These are phyloP conservation scores for Puccinia triticina DNA, from an alignment of 1,284 basidiomycete genomes.

Conservation along the genomic window DNA sequence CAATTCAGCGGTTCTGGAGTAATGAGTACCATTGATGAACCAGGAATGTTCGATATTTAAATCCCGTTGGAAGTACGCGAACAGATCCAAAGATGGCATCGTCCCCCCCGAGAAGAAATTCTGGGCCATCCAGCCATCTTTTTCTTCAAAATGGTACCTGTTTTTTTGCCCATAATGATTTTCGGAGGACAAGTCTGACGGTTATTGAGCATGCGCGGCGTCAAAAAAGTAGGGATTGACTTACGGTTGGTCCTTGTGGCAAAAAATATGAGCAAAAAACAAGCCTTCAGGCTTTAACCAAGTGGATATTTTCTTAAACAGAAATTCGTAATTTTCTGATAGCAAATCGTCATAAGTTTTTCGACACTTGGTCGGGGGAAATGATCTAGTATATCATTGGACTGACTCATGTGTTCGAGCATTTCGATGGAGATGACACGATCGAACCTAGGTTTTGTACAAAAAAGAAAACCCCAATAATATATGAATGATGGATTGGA, in stretches of 20 bases:
- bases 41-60: constrained; percentile 68
- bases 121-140: constrained; percentile 76
- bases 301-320: constrained; percentile 70
- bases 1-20: constrained; percentile 70
- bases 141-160: constrained; percentile 73
- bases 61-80: constrained; percentile 73
- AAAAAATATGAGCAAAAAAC: constrained; percentile 77
- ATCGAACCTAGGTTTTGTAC: constrained; percentile 66
- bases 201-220: neutral
- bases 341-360: neutral
- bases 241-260: constrained; percentile 63
- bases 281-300: constrained; percentile 68
- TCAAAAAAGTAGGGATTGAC: neutral
- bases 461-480: neutral
- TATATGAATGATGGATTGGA: neutral
- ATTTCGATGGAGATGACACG: constrained; percentile 78
- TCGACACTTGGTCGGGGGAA: neutral
- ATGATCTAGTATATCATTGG: neutral
- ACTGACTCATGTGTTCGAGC: constrained; percentile 74
- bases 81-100: constrained; percentile 72
- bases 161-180: constrained; percentile 55
- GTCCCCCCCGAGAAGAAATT: constrained; percentile 72
- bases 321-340: constrained; percentile 68
- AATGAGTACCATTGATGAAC: constrained; percentile 71
- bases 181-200: neutral